Conservation (phyloP, 2,329 filamentous ascomycete genomes). For the Epichloe uncinata region DNA sequence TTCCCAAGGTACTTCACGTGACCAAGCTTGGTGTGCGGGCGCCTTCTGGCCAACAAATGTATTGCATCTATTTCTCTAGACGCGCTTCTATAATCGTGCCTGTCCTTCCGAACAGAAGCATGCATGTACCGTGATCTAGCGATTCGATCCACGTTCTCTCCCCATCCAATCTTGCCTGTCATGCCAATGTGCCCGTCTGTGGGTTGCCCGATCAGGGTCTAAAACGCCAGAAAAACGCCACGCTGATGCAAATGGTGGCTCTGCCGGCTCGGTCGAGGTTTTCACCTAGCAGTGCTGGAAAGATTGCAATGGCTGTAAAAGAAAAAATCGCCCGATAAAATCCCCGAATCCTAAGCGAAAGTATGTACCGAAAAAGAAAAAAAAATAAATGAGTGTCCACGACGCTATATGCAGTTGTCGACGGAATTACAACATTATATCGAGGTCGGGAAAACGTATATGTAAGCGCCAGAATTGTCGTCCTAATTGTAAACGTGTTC, state of each 20-base stretch:
- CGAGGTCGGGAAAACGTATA: neutral
- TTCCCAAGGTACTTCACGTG: no score
- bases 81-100: neutral
- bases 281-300: neutral
- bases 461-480: neutral
- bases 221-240: constrained; percentile 4
- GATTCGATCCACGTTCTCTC: neutral
- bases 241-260: constrained; percentile 3
- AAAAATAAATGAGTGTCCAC: neutral
- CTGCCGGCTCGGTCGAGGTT: neutral
- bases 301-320: neutral
- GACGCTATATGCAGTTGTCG: neutral
- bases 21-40: no score
- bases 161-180: neutral
- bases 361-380: neutral
- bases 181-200: neutral
- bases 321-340: neutral
- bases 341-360: neutral
- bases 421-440: constrained; percentile 2
- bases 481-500: constrained; percentile 6
- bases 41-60: no score
- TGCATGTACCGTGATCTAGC: neutral
- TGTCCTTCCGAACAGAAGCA: neutral
- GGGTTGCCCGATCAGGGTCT: neutral
- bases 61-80: neutral